Evolutionary conservation across 345 rosid genomes (phyloP).

Genomic region (Arabis hirsuta): DNA sequence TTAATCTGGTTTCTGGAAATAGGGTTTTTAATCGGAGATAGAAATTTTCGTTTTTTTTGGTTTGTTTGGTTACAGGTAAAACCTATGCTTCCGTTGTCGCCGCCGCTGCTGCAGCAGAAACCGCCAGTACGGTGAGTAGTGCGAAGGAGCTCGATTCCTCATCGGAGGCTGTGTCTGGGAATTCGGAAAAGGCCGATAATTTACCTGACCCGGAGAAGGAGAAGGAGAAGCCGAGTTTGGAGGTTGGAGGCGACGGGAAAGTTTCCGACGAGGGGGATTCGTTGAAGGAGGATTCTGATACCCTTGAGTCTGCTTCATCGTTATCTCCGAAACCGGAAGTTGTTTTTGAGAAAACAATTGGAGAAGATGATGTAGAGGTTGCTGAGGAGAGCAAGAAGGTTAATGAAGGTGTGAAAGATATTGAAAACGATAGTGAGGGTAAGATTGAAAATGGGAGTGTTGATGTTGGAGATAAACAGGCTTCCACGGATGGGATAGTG

Average conservation of each 20-base stretch:
- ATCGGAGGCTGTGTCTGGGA: slow-evolving; percentile 34
- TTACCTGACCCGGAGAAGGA: slow-evolving; percentile 3
- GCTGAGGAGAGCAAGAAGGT: slow-evolving; percentile 38
- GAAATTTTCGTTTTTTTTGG: background rate
- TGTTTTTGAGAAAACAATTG: slow-evolving; percentile 40
- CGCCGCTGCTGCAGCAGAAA: slow-evolving; percentile 39
- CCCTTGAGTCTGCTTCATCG: slow-evolving; percentile 35
- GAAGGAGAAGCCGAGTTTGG: slow-evolving; percentile 29
- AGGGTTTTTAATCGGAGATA: slow-evolving; percentile 35
- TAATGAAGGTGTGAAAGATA: slow-evolving; percentile 35
- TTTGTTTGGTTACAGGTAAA: slow-evolving; percentile 23
- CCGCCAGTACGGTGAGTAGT: slow-evolving; percentile 49
- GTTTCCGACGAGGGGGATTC: slow-evolving; percentile 1
- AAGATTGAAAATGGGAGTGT: slow-evolving; percentile 42
- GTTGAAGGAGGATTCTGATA: slow-evolving; percentile 15
- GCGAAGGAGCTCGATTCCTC: slow-evolving; percentile 56
- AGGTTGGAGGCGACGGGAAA: slow-evolving; percentile 31
- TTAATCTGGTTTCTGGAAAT: slow-evolving; percentile 27
- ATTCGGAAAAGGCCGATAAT: slow-evolving; percentile 27
- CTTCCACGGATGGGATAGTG: slow-evolving; percentile 30
- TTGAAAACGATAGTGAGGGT: slow-evolving; percentile 31
- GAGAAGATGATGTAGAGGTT: slow-evolving; percentile 26
- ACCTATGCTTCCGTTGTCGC: slow-evolving; percentile 45
- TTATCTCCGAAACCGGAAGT: slow-evolving; percentile 35
- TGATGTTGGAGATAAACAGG: slow-evolving; percentile 47